Conservation (phyloP, 768 basidiomycete genomes). For the Boletellus ananas region DNA sequence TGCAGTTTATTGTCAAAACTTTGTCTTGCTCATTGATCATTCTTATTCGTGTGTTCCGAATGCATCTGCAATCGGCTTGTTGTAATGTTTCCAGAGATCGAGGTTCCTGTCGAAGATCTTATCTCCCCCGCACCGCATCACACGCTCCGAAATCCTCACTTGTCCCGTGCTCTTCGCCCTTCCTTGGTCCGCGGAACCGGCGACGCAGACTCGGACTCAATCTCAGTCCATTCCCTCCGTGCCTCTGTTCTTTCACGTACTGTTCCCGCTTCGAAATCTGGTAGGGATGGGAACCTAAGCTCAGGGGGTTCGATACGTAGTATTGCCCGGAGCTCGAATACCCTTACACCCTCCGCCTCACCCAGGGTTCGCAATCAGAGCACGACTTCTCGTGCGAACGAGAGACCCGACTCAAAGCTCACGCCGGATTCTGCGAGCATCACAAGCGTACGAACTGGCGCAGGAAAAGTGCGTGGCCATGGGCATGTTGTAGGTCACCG, state of each 20-base stretch:
- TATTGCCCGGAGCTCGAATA: conserved; percentile 39
- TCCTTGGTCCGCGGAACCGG: conserved; percentile 25
- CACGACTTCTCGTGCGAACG: conserved; percentile 24
- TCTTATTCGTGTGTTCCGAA: neutral
- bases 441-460: conserved; percentile 23
- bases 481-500: conserved; percentile 16
- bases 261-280: conserved; percentile 21
- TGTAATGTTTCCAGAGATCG: conserved; percentile 55
- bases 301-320: conserved; percentile 45
- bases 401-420: conserved; percentile 69
- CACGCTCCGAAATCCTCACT: conserved; percentile 21
- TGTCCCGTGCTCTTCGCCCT: conserved; percentile 27
- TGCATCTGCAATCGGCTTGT: neutral
- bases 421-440: conserved; percentile 44
- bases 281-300: conserved; percentile 20
- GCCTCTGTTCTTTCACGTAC: conserved; percentile 39
- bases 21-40: neutral
- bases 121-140: conserved; percentile 41
- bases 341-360: conserved; percentile 15
- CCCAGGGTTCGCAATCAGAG: conserved; percentile 25
- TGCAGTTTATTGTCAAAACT: conserved; percentile 2
- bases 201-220: conserved; percentile 37
- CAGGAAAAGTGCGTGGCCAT: conserved; percentile 22
- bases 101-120: conserved; percentile 75
- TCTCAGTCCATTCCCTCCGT: conserved; percentile 46